A percentile compares a stretch with the other conserved stretches of the same genome.
Conservation (phyloP, 2,329 filamentous ascomycete species). For the Alternaria panax region DNA sequence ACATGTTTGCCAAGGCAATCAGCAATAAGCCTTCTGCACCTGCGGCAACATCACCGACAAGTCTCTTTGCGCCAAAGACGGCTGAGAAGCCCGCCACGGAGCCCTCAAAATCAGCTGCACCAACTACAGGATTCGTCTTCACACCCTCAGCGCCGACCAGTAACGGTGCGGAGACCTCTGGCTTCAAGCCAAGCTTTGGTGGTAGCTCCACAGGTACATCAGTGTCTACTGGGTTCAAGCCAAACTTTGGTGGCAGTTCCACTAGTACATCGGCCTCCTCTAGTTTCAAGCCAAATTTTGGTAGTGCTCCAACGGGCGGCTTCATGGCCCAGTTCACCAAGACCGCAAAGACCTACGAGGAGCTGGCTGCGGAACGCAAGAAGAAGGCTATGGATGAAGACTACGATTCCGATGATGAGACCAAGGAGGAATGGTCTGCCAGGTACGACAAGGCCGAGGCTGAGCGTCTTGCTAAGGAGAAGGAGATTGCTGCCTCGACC, state of each 20-base stretch:
- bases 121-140: conserved; percentile 22
- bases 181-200: conserved; percentile 22
- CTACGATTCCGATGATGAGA: conserved; percentile 49
- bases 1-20: conserved; percentile 35
- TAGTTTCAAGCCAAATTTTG: conserved; percentile 24
- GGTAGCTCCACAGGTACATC: conserved; percentile 9
- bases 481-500: conserved; percentile 30
- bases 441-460: conserved; percentile 42
- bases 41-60: conserved; percentile 20
- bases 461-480: conserved; percentile 38
- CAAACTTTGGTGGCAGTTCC: conserved; percentile 23
- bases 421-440: conserved; percentile 43
- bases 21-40: conserved; percentile 26
- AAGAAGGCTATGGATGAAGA: conserved; percentile 46
- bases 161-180: conserved; percentile 14
- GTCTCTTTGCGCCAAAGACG: conserved; percentile 19
- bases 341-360: conserved; percentile 40
- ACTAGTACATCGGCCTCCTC: neutral
- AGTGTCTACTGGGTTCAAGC: conserved; percentile 19
- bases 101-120: conserved; percentile 15
- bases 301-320: conserved; percentile 17
- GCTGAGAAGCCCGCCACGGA: conserved; percentile 13
- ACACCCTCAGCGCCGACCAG: conserved; percentile 22
- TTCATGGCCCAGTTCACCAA: conserved; percentile 42
- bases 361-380: conserved; percentile 45